Conservation (phyloP, 352 stramenopile genomes). For the Globisporangium nagaii region DNA sequence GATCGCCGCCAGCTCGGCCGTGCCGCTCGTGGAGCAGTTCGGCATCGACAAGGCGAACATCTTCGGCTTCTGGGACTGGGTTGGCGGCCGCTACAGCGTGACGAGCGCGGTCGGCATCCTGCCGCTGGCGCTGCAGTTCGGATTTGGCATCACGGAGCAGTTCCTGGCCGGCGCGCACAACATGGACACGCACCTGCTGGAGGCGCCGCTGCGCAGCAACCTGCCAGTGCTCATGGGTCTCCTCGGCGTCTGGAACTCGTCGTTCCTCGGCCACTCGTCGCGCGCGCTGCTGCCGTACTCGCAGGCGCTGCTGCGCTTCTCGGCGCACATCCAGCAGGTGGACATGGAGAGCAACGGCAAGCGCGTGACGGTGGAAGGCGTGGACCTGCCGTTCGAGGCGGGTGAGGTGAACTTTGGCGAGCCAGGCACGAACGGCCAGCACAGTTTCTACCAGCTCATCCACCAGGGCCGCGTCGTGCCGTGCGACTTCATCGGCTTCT, state of each 20-base stretch:
- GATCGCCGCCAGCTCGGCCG: constrained; percentile 83
- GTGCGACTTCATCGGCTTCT: constrained; percentile 98
- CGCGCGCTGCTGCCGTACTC: constrained; percentile 91
- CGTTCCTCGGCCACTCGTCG: constrained; percentile 94
- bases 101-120: constrained; percentile 96
- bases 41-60: constrained; percentile 95
- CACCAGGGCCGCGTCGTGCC: constrained; percentile 97
- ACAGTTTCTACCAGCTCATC: constrained; percentile 99
- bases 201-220: constrained; percentile 90
- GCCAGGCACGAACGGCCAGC: constrained; percentile 97
- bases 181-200: constrained; percentile 97
- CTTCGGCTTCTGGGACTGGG: constrained; percentile 99
- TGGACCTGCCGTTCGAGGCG: constrained; percentile 89
- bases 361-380: constrained; percentile 92
- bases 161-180: constrained; percentile 96
- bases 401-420: constrained; percentile 98
- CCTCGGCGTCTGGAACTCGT: constrained; percentile 98
- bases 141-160: constrained; percentile 85
- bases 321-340: constrained; percentile 97
- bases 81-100: constrained; percentile 97
- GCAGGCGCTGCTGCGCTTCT: constrained; percentile 93
- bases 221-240: constrained; percentile 97
- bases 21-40: constrained; percentile 86
- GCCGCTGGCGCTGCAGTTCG: constrained; percentile 95
- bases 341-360: constrained; percentile 99